These are phyloP conservation scores for Sclerospora graminicola DNA, from an alignment of 352 stramenopile species.

Conservation along the genomic window DNA sequence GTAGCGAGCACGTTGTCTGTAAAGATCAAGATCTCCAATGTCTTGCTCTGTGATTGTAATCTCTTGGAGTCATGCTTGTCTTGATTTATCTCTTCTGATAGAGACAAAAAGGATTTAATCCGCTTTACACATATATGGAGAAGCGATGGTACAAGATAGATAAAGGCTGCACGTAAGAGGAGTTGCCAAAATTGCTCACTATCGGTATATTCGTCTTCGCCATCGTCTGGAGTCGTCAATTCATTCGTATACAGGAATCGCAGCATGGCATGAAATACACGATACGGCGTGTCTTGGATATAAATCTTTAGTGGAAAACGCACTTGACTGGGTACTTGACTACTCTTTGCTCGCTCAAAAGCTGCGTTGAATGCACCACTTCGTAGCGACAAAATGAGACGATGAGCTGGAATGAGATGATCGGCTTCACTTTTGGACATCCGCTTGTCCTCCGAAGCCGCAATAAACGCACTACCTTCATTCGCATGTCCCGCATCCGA, in stretches of 20 bases:
- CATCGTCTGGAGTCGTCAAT: slow-evolving; percentile 7
- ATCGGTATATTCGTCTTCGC: slow-evolving; percentile 3
- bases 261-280: slow-evolving; percentile 57
- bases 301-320: slow-evolving; percentile 76
- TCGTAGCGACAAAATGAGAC: slow-evolving; percentile 58
- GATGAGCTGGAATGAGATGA: slow-evolving; percentile 63
- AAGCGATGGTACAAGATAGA: slow-evolving; percentile 62
- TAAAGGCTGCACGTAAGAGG: slow-evolving; percentile 50
- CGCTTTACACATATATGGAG: slow-evolving; percentile 49
- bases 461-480: not conserved
- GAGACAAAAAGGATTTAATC: slow-evolving; percentile 25
- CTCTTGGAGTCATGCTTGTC: not conserved
- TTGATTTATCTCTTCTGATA: slow-evolving; percentile 8
- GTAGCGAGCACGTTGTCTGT: slow-evolving; percentile 42
- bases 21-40: slow-evolving; percentile 45
- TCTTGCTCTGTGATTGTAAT: slow-evolving; percentile 15
- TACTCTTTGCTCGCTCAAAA: slow-evolving; percentile 58
- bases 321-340: slow-evolving; percentile 50
- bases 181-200: slow-evolving; percentile 54
- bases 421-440: slow-evolving; percentile 7
- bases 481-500: slow-evolving; percentile 10
- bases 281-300: slow-evolving; percentile 70
- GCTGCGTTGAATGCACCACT: slow-evolving; percentile 61
- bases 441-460: not conserved
- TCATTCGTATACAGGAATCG: slow-evolving; percentile 77